Conservation (phyloP, 2,329 filamentous ascomycete species). For the Westerdykella aurantiaca region DNA sequence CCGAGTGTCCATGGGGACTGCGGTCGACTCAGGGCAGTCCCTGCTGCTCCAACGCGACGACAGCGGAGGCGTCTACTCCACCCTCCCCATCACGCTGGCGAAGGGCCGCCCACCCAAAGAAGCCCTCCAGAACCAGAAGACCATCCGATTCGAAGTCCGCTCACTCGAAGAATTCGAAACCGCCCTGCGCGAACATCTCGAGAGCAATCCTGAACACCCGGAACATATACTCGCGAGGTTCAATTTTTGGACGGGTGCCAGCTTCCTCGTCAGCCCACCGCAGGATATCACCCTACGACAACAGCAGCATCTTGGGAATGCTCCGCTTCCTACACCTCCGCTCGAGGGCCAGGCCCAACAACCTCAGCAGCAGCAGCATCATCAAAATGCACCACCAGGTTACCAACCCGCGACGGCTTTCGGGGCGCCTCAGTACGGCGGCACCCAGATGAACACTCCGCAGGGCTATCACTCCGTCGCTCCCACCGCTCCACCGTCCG, state of each 20-base stretch:
- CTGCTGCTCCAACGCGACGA: not conserved
- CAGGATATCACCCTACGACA: not conserved
- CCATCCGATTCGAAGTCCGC: constrained; percentile 25
- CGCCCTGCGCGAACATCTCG: constrained; percentile 32
- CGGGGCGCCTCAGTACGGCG: constrained; percentile 3
- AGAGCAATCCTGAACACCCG: constrained; percentile 27
- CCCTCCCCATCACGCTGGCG: constrained; percentile 27
- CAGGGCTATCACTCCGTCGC: not conserved
- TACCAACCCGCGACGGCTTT: constrained; percentile 20
- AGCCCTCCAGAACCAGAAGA: constrained; percentile 23
- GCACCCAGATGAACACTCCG: not conserved
- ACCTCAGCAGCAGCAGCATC: constrained; percentile 7
- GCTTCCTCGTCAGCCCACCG: constrained; percentile 24
- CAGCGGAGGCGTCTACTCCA: constrained; percentile 13
- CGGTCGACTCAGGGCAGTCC: not conserved
- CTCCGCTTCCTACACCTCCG: not conserved
- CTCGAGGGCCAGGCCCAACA: not conserved
- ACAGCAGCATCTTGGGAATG: not conserved
- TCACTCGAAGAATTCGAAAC: constrained; percentile 34
- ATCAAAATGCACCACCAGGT: constrained; percentile 19
- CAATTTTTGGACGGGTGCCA: constrained; percentile 34
- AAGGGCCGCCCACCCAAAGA: constrained; percentile 36
- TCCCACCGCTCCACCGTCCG: not conserved
- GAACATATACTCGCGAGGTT: constrained; percentile 37
- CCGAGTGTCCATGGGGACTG: not conserved